phyloP scores from a whole-genome alignment of 2,329 filamentous ascomycete species.

The Colletotrichum truncatum region DNA sequence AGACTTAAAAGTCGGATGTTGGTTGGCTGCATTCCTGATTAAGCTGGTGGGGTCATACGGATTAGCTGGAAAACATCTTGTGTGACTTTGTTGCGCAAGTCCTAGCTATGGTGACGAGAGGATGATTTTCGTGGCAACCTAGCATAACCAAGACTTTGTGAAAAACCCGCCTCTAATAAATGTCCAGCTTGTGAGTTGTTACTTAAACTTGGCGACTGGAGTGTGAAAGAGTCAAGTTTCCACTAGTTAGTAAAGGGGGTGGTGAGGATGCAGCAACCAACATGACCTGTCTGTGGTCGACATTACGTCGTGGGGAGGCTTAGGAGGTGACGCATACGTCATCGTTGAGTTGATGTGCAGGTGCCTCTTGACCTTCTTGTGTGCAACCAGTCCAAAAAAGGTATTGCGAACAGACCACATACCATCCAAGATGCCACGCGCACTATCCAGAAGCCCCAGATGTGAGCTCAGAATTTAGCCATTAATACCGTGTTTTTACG shows the following conservation, averaged over 20 bases:
- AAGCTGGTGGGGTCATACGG: not conserved
- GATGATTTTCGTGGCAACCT: no score
- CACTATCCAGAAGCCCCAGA: no score
- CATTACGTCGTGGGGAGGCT: not conserved
- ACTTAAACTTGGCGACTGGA: no score
- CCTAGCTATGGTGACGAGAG: no score
- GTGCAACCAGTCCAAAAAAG: not conserved
- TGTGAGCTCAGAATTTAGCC: no score
- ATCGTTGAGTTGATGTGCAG: not conserved
- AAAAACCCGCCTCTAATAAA: no score
- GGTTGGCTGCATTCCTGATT: not conserved
- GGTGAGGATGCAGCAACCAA: not conserved
- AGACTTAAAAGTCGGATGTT: not conserved
- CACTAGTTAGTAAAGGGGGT: not conserved
- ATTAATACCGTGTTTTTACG: no score
- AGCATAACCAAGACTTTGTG: no score
- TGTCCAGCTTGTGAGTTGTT: no score
- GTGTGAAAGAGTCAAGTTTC: not conserved
- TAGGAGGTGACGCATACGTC: constrained; percentile 8
- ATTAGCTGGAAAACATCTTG: not conserved
- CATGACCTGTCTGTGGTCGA: not conserved
- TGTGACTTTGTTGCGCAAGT: no score
- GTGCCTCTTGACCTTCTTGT: constrained; percentile 4
- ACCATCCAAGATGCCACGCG: no score
- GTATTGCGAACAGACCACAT: not conserved